These are phyloP conservation scores for Aspergillus sp. DNA, from an alignment of 2,329 filamentous ascomycete species.

Conservation along the genomic window DNA sequence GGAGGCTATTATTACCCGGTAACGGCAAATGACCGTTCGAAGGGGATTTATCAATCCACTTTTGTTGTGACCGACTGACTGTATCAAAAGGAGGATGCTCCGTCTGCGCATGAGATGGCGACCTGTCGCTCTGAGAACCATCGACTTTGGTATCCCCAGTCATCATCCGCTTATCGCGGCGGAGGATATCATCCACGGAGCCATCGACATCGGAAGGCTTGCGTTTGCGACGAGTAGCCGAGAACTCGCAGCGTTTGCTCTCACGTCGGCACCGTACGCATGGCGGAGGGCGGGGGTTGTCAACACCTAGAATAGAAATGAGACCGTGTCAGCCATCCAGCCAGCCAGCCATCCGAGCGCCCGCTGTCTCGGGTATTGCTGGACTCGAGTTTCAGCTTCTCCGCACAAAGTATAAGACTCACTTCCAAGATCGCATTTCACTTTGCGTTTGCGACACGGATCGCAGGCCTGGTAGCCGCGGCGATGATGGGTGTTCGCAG, in stretches of 20 bases:
- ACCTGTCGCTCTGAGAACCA: constrained; percentile 29
- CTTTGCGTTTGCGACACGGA: constrained; percentile 54
- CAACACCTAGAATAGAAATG: constrained; percentile 60
- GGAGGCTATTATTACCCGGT: constrained; percentile 27
- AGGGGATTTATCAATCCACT: constrained; percentile 38
- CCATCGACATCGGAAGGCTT: constrained; percentile 63
- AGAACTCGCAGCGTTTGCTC: constrained; percentile 97
- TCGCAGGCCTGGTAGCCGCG: constrained; percentile 56
- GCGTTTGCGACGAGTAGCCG: constrained; percentile 88
- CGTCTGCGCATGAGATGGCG: constrained; percentile 32
- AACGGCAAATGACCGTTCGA: constrained; percentile 26
- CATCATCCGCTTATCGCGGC: constrained; percentile 58
- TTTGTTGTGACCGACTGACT: constrained; percentile 19
- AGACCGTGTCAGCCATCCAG: constrained; percentile 11
- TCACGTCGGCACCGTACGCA: constrained; percentile 93
- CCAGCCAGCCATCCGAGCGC: neutral
- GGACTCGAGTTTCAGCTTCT: neutral
- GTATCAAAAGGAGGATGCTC: constrained; percentile 20
- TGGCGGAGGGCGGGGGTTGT: constrained; percentile 90
- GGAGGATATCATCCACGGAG: constrained; percentile 45
- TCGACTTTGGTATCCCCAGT: constrained; percentile 48
- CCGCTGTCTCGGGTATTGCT: neutral
- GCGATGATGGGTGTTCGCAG: constrained; percentile 44
- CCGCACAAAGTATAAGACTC: constrained; percentile 25
- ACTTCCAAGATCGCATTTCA: constrained; percentile 56